These are phyloP conservation scores for Coffea humblotiana DNA, from an alignment of 305 asterid species.

Conservation along the genomic window DNA sequence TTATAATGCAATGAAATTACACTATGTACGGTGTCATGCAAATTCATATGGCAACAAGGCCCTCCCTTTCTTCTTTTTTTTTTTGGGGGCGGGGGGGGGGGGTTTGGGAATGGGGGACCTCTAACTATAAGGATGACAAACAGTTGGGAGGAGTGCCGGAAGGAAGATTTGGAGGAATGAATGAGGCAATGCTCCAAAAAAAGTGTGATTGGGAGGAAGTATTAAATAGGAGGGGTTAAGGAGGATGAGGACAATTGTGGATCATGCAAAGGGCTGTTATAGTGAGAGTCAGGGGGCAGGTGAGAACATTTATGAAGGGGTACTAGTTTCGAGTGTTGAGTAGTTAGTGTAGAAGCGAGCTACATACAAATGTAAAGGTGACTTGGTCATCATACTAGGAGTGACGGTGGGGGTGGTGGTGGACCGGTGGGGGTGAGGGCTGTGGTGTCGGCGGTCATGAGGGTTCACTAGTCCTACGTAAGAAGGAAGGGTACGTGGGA, in stretches of 20 bases:
- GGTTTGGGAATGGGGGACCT: neutral
- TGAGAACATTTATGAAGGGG: constrained; percentile 16
- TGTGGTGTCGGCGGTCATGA: constrained; percentile 26
- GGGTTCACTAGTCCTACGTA: neutral
- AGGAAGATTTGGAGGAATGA: neutral
- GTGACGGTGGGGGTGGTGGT: neutral
- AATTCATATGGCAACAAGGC: neutral
- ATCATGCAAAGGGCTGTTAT: neutral
- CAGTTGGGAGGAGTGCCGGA: neutral
- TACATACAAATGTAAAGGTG: neutral
- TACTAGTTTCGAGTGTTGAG: neutral
- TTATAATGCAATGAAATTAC: neutral
- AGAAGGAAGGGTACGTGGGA: constrained; percentile 3
- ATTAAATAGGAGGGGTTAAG: constrained; percentile 11
- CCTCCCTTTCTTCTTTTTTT: neutral
- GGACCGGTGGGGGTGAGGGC: neutral
- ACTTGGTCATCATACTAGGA: neutral
- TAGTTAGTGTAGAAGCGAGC: neutral
- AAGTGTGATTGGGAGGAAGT: neutral
- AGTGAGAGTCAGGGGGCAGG: constrained; percentile 20
- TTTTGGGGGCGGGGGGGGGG: neutral
- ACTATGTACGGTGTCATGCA: neutral
- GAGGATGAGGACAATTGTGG: constrained; percentile 5
- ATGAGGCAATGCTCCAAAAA: neutral
- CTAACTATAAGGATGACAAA: neutral